These are phyloP conservation scores for Coniochaeta sp. DNA, from an alignment of 2,329 filamentous ascomycete species.

Conservation along the genomic window DNA sequence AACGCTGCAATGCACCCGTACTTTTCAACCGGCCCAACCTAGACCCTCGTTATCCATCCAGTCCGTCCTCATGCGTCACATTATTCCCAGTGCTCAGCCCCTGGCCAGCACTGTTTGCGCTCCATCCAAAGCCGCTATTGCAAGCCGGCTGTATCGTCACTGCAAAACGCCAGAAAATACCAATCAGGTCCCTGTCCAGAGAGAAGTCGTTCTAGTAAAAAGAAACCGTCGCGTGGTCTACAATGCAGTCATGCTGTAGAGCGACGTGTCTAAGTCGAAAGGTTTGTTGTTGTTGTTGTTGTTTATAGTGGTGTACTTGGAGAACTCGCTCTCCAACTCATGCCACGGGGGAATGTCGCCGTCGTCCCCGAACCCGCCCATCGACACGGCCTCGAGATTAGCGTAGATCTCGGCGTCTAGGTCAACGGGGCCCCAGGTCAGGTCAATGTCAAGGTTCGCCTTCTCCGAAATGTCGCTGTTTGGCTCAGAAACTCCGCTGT, in stretches of 20 bases:
- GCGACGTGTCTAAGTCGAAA: slow-evolving; percentile 41
- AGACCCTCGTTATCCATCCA: not conserved
- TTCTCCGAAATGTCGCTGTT: slow-evolving; percentile 56
- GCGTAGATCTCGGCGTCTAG: slow-evolving; percentile 38
- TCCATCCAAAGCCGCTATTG: not conserved
- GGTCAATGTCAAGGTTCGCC: slow-evolving; percentile 44
- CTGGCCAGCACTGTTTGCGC: not conserved
- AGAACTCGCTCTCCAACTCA: slow-evolving; percentile 15
- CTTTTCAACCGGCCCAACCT: not conserved
- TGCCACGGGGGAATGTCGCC: slow-evolving; percentile 16
- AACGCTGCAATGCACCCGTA: not conserved
- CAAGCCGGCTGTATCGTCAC: not conserved
- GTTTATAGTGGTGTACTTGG: too few relatives aligned
- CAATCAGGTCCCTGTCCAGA: not conserved
- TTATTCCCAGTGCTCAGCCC: not conserved
- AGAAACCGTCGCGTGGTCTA: not conserved
- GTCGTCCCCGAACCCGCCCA: slow-evolving; percentile 21
- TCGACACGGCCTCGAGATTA: slow-evolving; percentile 31
- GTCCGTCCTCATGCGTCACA: not conserved
- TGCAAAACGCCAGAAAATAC: not conserved
- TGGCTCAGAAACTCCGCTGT: slow-evolving; percentile 51
- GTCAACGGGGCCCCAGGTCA: slow-evolving; percentile 36
- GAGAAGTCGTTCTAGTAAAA: not conserved
- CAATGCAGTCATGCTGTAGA: slow-evolving; percentile 23
- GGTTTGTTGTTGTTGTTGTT: slow-evolving; percentile 49